Base-by-base conservation (phyloP, 768 basidiomycete genomes). In the Candolleomyces eurysporus region DNA sequence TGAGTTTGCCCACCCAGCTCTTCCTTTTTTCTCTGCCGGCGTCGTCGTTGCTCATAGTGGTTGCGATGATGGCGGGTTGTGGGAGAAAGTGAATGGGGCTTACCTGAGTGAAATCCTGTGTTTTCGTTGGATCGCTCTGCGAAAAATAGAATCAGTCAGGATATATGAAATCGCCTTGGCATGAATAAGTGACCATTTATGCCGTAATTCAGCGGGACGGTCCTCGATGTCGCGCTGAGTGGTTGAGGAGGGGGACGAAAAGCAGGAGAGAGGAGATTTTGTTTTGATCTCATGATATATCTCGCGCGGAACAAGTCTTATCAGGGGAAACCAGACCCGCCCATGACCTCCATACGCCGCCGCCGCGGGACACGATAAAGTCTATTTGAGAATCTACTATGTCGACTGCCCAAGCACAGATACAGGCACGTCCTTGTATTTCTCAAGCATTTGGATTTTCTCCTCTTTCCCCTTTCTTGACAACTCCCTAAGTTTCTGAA, bases 381-480 rank as follows among this genome's bases (percentile, higher is more conserved):
- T 52, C 51, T 30, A 14, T 22, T 31, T 26, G 26, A 22, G 8
- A 22, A 32, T 52, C 22, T 52, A 52, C 26, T 52, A 9, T 21
- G 48, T 10, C 21, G 19, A 52, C 32, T 55, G 11, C 0, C 76
- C 73, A 54, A 74, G 62, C 21, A 83, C 80, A 62, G 83, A 71
- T 68, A 82, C 84, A 31, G 77, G 78, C 66, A 72, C 76, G 0
- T 81, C 84, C 49, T 69, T 73, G 32, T 81, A 74, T 61, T 72
- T 65, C 58, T 64, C 59, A 22, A 67, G 75, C 57, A 77, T 61
- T n/a, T 71, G 65, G 54, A 77, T 67, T 3, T 78, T 77, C 49
- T 83, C 74, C 50, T 71, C 63, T 26, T 76, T 73, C 0, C 86
- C 87, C 17, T 73, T 68, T 32, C 76, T 69, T 7, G 88, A 80